These are phyloP conservation scores for Neofusicoccum sp. DNA, from an alignment of 2,329 filamentous ascomycete species.

Conservation along the genomic window DNA sequence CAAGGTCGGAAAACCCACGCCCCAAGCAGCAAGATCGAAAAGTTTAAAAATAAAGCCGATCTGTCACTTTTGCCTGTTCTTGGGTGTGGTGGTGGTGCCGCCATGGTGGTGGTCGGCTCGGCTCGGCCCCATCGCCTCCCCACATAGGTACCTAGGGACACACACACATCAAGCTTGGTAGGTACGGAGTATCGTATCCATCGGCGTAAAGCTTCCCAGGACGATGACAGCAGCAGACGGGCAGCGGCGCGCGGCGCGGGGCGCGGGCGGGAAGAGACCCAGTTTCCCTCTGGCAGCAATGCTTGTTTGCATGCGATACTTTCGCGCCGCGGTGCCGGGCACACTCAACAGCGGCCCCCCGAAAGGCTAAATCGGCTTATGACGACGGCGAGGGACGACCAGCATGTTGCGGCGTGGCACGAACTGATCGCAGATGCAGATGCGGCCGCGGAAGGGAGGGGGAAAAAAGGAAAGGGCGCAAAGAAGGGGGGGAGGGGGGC, in stretches of 20 bases:
- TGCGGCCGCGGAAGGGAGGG: not conserved
- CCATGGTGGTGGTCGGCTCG: conserved; percentile 1
- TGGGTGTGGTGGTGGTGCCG: not conserved
- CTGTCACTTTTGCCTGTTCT: not conserved
- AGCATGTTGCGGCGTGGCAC: too few species aligned
- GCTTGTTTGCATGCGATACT: conserved; percentile 7
- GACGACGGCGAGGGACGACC: not conserved
- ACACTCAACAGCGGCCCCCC: too few species aligned
- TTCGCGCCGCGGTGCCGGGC: not conserved
- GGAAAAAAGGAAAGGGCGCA: not conserved
- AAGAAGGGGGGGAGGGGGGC: not conserved
- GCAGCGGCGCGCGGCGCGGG: not conserved
- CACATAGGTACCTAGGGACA: not conserved
- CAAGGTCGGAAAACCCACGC: too few species aligned
- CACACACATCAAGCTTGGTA: not conserved
- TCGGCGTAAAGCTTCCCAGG: too few species aligned
- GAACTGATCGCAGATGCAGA: not conserved
- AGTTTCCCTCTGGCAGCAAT: not conserved
- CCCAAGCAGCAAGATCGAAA: too few species aligned
- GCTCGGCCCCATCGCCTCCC: not conserved
- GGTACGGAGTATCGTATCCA: too few species aligned
- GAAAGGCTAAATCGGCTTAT: too few species aligned
- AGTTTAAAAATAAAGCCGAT: not conserved
- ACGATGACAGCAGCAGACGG: not conserved
- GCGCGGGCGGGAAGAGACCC: too few species aligned